phyloP scores from a whole-genome alignment of 2,329 filamentous ascomycete genomes.

The Fusarium duplospermum region DNA sequence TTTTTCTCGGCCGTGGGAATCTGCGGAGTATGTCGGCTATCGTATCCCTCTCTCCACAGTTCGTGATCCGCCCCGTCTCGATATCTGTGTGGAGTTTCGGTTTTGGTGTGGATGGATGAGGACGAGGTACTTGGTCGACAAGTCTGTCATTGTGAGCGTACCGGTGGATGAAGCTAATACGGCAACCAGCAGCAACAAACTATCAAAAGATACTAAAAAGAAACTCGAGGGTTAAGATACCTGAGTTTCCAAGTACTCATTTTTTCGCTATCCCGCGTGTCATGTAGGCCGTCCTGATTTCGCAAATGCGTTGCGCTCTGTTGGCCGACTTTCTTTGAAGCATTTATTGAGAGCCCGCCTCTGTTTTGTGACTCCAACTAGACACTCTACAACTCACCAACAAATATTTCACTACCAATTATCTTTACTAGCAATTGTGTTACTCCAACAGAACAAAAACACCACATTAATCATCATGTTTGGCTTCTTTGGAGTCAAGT shows the following conservation, averaged over 20 bases:
- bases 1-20: not conserved
- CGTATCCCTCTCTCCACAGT: not conserved
- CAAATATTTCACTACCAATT: not conserved
- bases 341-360: not conserved
- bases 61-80: not conserved
- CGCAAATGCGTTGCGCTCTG: not conserved
- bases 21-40: not conserved
- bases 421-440: not conserved
- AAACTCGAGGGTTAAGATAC: not conserved
- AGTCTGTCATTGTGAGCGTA: not conserved
- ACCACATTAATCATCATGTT: not conserved
- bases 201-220: not conserved
- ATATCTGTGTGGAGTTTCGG: not conserved
- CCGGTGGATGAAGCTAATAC: not conserved
- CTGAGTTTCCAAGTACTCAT: not conserved
- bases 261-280: not conserved
- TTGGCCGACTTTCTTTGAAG: not conserved
- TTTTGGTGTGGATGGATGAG: not conserved
- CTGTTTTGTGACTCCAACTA: not conserved
- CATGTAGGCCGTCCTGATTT: not conserved
- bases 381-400: not conserved
- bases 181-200: not conserved
- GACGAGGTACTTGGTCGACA: not conserved
- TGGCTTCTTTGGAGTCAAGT: conserved; percentile 3
- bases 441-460: not conserved